Evolutionary conservation across 2,329 filamentous ascomycete species (phyloP).

Genomic region (Zymoseptoria tritici): DNA sequence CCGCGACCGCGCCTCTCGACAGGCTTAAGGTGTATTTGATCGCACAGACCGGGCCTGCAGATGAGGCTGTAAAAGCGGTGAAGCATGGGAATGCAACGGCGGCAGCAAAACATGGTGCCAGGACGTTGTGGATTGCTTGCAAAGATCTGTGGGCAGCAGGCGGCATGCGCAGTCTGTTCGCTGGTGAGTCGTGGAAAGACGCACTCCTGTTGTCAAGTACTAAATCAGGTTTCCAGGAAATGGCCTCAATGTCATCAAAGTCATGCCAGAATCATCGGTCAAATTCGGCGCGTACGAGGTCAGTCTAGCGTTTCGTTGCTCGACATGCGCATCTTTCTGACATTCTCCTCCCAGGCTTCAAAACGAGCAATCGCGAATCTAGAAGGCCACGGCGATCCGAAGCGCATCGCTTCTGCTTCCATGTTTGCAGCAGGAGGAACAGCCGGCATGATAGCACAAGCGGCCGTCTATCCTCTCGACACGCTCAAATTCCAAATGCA

Average conservation of each 20-base stretch:
- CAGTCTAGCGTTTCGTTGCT: constrained; percentile 15
- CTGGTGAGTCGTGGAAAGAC: constrained; percentile 52
- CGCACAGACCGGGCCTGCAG: constrained; percentile 65
- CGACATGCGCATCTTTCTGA: constrained; percentile 4
- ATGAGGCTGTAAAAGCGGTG: constrained; percentile 56
- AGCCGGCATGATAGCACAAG: constrained; percentile 90
- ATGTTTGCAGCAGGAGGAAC: constrained; percentile 88
- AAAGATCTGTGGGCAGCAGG: constrained; percentile 78
- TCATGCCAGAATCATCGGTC: constrained; percentile 97
- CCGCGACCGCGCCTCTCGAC: constrained; percentile 90
- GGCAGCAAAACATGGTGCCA: constrained; percentile 58
- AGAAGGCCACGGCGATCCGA: constrained; percentile 80
- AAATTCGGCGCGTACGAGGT: constrained; percentile 96
- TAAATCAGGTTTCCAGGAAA: constrained; percentile 57
- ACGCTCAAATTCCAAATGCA: constrained; percentile 82
- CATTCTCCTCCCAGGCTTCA: constrained; percentile 50
- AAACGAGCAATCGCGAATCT: constrained; percentile 79
- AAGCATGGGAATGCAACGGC: constrained; percentile 61
- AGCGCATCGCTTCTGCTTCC: constrained; percentile 69
- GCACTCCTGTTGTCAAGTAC: not conserved
- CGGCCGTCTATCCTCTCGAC: constrained; percentile 90
- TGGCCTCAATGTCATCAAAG: constrained; percentile 91
- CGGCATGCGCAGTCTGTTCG: constrained; percentile 83
- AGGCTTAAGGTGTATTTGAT: constrained; percentile 96
- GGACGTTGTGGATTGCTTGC: constrained; percentile 64